Evolutionary conservation across 2,329 filamentous ascomycete species (phyloP).

Genomic region (Neoscytalidium dimidiatum): DNA sequence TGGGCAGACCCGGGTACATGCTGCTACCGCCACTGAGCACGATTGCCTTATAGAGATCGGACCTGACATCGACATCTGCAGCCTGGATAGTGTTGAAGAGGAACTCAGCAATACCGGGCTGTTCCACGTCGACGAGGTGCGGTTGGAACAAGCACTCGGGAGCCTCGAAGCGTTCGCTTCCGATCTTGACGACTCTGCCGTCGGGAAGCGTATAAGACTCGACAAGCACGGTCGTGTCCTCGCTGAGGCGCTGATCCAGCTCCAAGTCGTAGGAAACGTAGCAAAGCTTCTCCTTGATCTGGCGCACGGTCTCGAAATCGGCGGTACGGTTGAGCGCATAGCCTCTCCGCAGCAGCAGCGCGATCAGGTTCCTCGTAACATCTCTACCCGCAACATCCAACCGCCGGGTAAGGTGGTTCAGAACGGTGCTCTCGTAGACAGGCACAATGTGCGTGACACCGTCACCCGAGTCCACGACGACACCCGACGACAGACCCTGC

Average conservation of each 20-base stretch:
- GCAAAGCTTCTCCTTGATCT: slow-evolving; percentile 99
- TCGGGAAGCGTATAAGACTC: slow-evolving; percentile 98
- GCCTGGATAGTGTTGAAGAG: slow-evolving; percentile 98
- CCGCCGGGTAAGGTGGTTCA: slow-evolving; percentile 93
- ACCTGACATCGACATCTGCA: slow-evolving; percentile 91
- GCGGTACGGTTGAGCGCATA: slow-evolving; percentile 98
- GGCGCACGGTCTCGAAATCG: slow-evolving; percentile 97
- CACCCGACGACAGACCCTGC: slow-evolving; percentile 79
- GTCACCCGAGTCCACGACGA: slow-evolving; percentile 98
- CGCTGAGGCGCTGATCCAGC: slow-evolving; percentile 90
- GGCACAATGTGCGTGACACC: slow-evolving; percentile 98
- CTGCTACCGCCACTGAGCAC: slow-evolving; percentile 94
- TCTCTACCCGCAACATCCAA: slow-evolving; percentile 95
- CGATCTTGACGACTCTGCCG: slow-evolving; percentile 92
- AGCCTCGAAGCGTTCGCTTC: slow-evolving; percentile 95
- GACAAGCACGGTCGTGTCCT: slow-evolving; percentile 95
- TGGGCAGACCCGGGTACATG: slow-evolving; percentile 98
- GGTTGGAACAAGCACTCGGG: slow-evolving; percentile 98
- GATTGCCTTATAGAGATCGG: slow-evolving; percentile 94
- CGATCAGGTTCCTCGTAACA: slow-evolving; percentile 97
- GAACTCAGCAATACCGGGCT: slow-evolving; percentile 94
- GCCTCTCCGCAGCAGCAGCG: slow-evolving; percentile 85
- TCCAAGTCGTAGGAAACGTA: slow-evolving; percentile 98
- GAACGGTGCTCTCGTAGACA: slow-evolving; percentile 95
- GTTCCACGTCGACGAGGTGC: slow-evolving; percentile 95